Percentiles rank a stretch among this genome's conserved stretches.
These are phyloP conservation scores for Paraphoma sp. DNA, from an alignment of 2,329 filamentous ascomycete species.

Conservation along the genomic window DNA sequence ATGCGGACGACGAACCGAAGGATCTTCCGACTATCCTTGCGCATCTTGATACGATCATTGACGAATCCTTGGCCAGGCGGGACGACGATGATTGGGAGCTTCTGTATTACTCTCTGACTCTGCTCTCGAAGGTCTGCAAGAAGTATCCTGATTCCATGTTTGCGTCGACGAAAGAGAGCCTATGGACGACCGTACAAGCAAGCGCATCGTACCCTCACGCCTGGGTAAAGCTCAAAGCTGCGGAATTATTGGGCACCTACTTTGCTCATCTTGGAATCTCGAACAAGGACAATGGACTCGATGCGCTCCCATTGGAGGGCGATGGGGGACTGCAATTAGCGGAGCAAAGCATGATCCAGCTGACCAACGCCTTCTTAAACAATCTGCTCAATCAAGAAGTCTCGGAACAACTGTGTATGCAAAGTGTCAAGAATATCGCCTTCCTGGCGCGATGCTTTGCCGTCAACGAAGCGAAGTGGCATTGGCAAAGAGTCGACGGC, in stretches of 20 bases:
- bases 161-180: slow-evolving; percentile 61
- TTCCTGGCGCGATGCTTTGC: slow-evolving; percentile 76
- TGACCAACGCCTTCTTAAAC: slow-evolving; percentile 63
- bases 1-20: slow-evolving; percentile 63
- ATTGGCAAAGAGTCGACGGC: slow-evolving; percentile 52
- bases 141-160: slow-evolving; percentile 70
- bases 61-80: slow-evolving; percentile 59
- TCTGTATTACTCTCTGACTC: slow-evolving; percentile 74
- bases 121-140: slow-evolving; percentile 71
- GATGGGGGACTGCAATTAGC: slow-evolving; percentile 74
- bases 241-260: slow-evolving; percentile 77
- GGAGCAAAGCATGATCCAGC: slow-evolving; percentile 66
- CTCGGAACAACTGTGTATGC: slow-evolving; percentile 76
- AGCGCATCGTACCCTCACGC: slow-evolving; percentile 76
- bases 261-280: slow-evolving; percentile 78
- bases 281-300: slow-evolving; percentile 61
- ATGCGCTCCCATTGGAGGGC: slow-evolving; percentile 68
- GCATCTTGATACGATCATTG: slow-evolving; percentile 59
- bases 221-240: slow-evolving; percentile 77
- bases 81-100: slow-evolving; percentile 71
- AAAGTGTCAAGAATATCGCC: slow-evolving; percentile 80
- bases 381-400: slow-evolving; percentile 69
- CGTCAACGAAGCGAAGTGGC: slow-evolving; percentile 62
- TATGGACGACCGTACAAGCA: slow-evolving; percentile 74
- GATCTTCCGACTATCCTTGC: slow-evolving; percentile 68